Evolutionary conservation across 805 yeast species (phyloP).

Genomic region (Yarrowia sp.): DNA sequence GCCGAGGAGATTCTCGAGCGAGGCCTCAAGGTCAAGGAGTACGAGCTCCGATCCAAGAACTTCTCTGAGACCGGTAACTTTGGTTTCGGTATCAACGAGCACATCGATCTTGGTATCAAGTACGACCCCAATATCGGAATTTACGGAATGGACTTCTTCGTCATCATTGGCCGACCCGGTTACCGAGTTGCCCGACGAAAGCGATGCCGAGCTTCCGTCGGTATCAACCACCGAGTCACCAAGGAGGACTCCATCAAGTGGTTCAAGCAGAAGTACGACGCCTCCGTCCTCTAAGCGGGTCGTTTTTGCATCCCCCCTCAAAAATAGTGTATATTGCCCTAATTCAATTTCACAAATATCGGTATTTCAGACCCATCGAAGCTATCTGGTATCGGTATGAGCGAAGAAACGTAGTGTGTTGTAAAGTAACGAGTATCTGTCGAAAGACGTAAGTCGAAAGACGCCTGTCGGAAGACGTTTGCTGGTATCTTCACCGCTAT

Average conservation of each 20-base stretch:
- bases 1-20: constrained; percentile 99
- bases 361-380: constrained; percentile 24
- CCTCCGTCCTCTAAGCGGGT: constrained; percentile 61
- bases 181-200: constrained; percentile 92
- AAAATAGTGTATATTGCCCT: constrained; percentile 19
- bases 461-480: background rate
- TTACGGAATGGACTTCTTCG: constrained; percentile 99
- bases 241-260: constrained; percentile 94
- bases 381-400: constrained; percentile 24
- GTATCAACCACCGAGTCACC: constrained; percentile 87
- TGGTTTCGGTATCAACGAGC: constrained; percentile 99
- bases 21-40: constrained; percentile 99
- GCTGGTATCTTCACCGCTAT: background rate
- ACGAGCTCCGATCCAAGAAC: constrained; percentile 91
- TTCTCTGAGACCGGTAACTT: constrained; percentile 99
- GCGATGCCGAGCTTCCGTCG: constrained; percentile 85
- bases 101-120: constrained; percentile 99
- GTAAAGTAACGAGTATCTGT: background rate
- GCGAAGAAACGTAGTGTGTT: constrained; percentile 1
- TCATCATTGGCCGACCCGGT: constrained; percentile 99
- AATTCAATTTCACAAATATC: constrained; percentile 21
- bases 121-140: constrained; percentile 99
- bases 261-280: constrained; percentile 99
- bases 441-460: too few species aligned
- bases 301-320: background rate